Evolutionary conservation across 139 green algal genomes (phyloP), one percentile per base, ranked within the genome.

Genomic region (Chlorella sp.): DNA sequence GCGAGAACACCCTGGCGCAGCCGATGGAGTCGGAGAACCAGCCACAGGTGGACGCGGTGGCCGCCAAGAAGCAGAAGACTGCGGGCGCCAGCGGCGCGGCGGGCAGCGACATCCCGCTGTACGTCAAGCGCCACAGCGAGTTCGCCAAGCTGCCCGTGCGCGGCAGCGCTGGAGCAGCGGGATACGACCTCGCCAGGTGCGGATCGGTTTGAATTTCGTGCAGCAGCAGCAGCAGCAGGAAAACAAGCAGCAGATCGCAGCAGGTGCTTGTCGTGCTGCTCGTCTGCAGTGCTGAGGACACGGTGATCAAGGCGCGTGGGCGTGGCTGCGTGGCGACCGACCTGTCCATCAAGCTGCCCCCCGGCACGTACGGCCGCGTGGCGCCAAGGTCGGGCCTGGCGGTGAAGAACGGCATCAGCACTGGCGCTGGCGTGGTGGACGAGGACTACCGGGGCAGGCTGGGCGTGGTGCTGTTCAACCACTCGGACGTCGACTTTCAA

Each of bases 401-500:
- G 0, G 84, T 83, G 27, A 99, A 99, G 85, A 79, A 98, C 73
- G 96, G 91, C 74, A 99, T 99, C 49, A 94, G 98, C 81, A 92
- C 89, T 2, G 95, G 94, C 5, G 95, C 94, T 5, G 95, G 95
- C 27, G 95, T 99, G 24, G 87, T 99, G 17, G 95, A 99, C 65
- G 90, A 94, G 81, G 95, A 99, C 83, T 99, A 99, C 83, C 80
- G 95, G 0, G 95, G 95, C 5, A 75, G 89, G 22, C 86, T 99
- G 24, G 88, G 90, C 31, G 95, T 99, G 26, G 88, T 99, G 36
- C 90, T 99, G 20, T 98, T 99, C 85, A 99, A 99, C 85, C 90
- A 96, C 74, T 86, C 82, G 5, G 90, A 98, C 29, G 63, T 72
- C 0, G 93, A 97, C 50, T 99, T 98, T 71, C 31, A 78, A 50